Percentiles rank a stretch among this genome's conserved stretches.
Conservation (phyloP, 208 protist species). For the Acanthamoeba castellanii region DNA sequence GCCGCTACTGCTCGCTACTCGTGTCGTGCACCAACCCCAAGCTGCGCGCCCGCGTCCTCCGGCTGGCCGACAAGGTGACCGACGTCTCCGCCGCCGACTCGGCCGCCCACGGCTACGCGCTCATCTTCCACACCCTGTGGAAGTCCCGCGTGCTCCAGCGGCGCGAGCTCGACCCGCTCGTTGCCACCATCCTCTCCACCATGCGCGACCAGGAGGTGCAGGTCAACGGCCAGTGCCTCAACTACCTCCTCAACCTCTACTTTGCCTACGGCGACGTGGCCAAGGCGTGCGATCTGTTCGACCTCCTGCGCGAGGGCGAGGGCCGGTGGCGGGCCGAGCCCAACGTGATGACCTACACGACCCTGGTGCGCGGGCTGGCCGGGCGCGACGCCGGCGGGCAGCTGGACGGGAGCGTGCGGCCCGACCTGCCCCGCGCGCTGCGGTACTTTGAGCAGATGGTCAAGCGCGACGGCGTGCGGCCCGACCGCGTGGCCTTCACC, state of each 20-base stretch:
- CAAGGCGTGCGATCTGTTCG: neutral
- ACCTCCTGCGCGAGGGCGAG: conserved; percentile 19
- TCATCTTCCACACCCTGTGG: neutral
- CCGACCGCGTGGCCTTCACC: neutral
- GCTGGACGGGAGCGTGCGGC: neutral
- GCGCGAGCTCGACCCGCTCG: neutral
- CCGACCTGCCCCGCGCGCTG: conserved; percentile 1
- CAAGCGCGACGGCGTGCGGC: neutral
- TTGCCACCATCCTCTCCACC: neutral
- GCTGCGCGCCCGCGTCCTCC: neutral
- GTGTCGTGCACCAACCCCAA: neutral
- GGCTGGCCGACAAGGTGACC: neutral
- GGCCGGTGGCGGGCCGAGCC: neutral
- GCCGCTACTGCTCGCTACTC: conserved; percentile 11
- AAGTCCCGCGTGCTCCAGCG: neutral
- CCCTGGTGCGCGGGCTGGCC: neutral
- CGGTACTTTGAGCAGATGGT: neutral
- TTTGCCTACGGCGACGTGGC: neutral
- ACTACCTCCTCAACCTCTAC: neutral
- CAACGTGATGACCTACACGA: neutral
- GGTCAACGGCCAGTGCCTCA: neutral
- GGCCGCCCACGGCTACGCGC: neutral
- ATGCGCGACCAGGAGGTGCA: conserved; percentile 11
- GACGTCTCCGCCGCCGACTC: neutral
- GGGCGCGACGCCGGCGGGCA: too few species aligned